phyloP scores from a whole-genome alignment of 106 monocot species.

The Vanilla planifolia region DNA sequence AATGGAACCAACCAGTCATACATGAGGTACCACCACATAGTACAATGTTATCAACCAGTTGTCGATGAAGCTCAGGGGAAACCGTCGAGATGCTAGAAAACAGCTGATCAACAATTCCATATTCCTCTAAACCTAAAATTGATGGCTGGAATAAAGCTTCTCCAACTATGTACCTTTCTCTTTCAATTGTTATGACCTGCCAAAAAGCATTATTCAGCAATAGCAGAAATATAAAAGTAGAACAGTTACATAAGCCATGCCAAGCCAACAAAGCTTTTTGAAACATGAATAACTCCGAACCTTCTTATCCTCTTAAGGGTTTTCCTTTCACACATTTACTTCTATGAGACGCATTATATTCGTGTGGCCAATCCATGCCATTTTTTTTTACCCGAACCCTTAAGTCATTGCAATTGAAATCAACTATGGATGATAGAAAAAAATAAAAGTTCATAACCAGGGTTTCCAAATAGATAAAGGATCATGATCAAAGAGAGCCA shows the following conservation, averaged over 20 bases:
- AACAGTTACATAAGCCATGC: neutral
- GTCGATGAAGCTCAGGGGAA: conserved; percentile 86
- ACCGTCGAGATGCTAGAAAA: conserved; percentile 80
- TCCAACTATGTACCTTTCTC: conserved; percentile 76
- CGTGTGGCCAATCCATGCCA: too few species aligned
- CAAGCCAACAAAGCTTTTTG: neutral
- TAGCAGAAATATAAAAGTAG: neutral
- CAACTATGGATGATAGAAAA: too few species aligned
- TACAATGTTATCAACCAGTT: conserved; percentile 88
- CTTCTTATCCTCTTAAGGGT: neutral
- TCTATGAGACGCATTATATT: neutral
- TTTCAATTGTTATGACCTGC: conserved; percentile 86
- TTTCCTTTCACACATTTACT: neutral
- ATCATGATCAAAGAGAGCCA: too few species aligned
- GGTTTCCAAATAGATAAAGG: too few species aligned
- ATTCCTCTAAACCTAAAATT: conserved; percentile 78
- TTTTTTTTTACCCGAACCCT: too few species aligned
- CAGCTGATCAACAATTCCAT: conserved; percentile 93
- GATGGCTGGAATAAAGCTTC: conserved; percentile 93
- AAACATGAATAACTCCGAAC: neutral
- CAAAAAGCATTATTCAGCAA: conserved; percentile 9
- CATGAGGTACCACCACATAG: conserved; percentile 89
- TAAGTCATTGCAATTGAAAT: too few species aligned
- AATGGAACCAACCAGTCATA: conserved; percentile 50
- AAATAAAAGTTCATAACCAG: too few species aligned